Conservation (phyloP, 2,329 filamentous ascomycete species). For the Aspergillus pseudoterreus region DNA sequence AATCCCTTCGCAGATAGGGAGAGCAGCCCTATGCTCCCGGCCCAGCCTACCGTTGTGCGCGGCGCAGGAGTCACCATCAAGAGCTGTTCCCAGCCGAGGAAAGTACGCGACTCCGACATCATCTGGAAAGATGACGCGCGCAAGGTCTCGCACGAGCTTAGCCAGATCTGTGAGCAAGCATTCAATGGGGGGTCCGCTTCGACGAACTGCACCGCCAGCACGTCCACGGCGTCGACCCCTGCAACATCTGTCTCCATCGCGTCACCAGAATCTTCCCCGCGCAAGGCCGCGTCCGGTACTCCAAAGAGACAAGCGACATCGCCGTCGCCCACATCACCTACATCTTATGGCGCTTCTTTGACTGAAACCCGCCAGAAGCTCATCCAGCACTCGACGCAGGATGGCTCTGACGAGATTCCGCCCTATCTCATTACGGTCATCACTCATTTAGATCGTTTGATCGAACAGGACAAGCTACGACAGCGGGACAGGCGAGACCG, state of each 20-base stretch:
- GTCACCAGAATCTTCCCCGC: slow-evolving; percentile 24
- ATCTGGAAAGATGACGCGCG: slow-evolving; percentile 73
- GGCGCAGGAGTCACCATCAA: slow-evolving; percentile 26
- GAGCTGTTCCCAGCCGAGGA: slow-evolving; percentile 35
- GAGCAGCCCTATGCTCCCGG: slow-evolving; percentile 38
- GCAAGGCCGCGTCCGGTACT: slow-evolving; percentile 13
- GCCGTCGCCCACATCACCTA: slow-evolving; percentile 41
- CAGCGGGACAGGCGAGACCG: slow-evolving; percentile 3
- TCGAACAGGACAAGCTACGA: slow-evolving; percentile 38
- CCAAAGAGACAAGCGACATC: slow-evolving; percentile 40
- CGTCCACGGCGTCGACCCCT: slow-evolving; percentile 46
- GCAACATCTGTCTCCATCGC: slow-evolving; percentile 43
- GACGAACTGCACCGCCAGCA: slow-evolving; percentile 45
- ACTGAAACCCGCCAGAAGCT: slow-evolving; percentile 57
- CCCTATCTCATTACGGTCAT: slow-evolving; percentile 59
- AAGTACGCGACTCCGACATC: slow-evolving; percentile 42
- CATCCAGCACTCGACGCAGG: slow-evolving; percentile 48
- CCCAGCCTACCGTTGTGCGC: slow-evolving; percentile 37
- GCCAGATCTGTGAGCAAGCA: slow-evolving; percentile 86
- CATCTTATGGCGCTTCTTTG: slow-evolving; percentile 51
- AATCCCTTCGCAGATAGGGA: slow-evolving; percentile 21
- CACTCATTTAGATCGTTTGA: slow-evolving; percentile 56
- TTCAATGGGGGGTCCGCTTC: slow-evolving; percentile 69
- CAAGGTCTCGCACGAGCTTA: slow-evolving; percentile 78
- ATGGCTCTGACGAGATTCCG: slow-evolving; percentile 41